phyloP scores from a whole-genome alignment of 495 filamentous ascomycete genomes.

The Penicillium lividum region DNA sequence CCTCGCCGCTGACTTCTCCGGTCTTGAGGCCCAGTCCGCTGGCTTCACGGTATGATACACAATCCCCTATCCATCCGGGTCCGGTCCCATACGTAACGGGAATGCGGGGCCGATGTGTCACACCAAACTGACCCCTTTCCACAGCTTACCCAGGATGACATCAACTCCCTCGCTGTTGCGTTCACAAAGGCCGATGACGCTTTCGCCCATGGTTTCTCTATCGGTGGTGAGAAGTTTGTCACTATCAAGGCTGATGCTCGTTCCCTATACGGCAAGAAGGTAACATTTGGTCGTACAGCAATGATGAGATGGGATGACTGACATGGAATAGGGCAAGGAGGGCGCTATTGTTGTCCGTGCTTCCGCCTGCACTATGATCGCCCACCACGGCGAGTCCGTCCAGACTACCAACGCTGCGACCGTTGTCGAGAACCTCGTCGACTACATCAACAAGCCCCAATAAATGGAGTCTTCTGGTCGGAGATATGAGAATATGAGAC shows the following conservation, averaged over 20 bases:
- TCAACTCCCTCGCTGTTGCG: conserved; percentile 35
- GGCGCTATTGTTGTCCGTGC: conserved; percentile 82
- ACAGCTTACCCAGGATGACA: conserved; percentile 43
- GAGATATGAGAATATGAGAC: conserved; percentile 20
- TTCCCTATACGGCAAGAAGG: conserved; percentile 84
- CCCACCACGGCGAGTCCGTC: conserved; percentile 72
- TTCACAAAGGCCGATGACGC: conserved; percentile 34
- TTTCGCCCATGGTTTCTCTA: conserved; percentile 59
- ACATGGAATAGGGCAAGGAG: conserved; percentile 68
- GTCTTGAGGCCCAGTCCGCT: conserved; percentile 73
- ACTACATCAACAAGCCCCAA: conserved; percentile 45
- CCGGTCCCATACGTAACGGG: background rate
- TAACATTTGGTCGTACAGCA: conserved; percentile 31
- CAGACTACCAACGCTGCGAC: conserved; percentile 52
- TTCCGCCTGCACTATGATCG: conserved; percentile 79
- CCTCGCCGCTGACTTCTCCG: conserved; percentile 77
- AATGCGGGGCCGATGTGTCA: conserved; percentile 11
- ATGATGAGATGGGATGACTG: background rate
- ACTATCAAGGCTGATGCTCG: conserved; percentile 70
- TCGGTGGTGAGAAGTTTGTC: conserved; percentile 73
- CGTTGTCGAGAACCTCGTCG: conserved; percentile 43
- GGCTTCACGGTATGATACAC: conserved; percentile 63
- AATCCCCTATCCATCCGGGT: conserved; percentile 5
- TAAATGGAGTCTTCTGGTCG: conserved; percentile 17
- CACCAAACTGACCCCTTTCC: background rate